Evolutionary conservation across 192 early-diverging fungal species (phyloP), one percentile per base, ranked within the genome.

Genomic region (Backusella luteola): DNA sequence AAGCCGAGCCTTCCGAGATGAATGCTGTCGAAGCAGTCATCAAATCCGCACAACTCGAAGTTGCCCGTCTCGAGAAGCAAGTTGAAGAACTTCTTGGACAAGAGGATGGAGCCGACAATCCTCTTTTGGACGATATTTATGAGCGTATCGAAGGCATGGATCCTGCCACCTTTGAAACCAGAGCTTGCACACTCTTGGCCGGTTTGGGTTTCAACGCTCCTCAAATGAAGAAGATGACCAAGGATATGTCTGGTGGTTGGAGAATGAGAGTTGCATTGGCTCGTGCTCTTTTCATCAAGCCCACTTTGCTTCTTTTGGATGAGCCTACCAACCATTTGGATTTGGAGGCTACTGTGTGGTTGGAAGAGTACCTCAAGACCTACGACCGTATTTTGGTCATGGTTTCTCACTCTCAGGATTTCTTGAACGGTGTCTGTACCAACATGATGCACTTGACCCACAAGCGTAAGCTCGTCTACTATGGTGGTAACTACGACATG

Each of bases 171-270:
- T 99, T 99, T 83, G 96, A 98, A 79, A 84, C 93, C 52, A 92
- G 97, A 74, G 98, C 97, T 32, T 92, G 93, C 34, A 91, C 90
- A 74, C 90, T 99, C 56, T 89, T 99, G 42, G 81, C 94, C 82
- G 98, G 98, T 91, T 89, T 99, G 49, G 98, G 98, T 69, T 99
- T 99, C 85, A 87, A 83, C 74, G 88, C 92, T 77, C 85, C 87
- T 38, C 92, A 92, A 71, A 98, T 98, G 97, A 85, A 90, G 78
- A 93, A 94, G 86, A 89, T 88, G 78, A 99, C 98, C 67, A 96
- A 94, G 89, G 95, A 97, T 79, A 91, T 99, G 83, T 98, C 97
- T 81, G 98, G 98, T 91, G 98, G 98, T 82, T 99, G 98, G 98
- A 91, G 98, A 75, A 99, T 99, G 98, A 89, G 98, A 80, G 98